phyloP scores from a whole-genome alignment of 2,329 filamentous ascomycete genomes.

The Aureobasidium melanogenum region DNA sequence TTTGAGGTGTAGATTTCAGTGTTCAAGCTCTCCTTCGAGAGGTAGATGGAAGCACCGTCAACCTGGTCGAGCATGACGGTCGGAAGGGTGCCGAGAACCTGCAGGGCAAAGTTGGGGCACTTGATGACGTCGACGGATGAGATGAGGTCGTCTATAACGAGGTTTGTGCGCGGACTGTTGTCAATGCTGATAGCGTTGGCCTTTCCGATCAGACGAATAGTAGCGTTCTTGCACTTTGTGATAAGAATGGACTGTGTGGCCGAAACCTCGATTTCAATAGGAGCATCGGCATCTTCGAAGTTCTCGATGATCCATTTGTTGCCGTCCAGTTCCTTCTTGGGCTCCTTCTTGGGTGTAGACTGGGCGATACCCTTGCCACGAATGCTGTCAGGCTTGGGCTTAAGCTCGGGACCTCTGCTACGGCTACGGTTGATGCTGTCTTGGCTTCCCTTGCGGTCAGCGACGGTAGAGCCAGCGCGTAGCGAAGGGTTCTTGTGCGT shows the following conservation, averaged over 20 bases:
- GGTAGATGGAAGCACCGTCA: conserved; percentile 79
- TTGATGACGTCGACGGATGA: conserved; percentile 94
- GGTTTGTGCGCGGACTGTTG: conserved; percentile 73
- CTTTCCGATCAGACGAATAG: conserved; percentile 83
- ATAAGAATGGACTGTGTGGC: conserved; percentile 87
- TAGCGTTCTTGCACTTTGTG: conserved; percentile 82
- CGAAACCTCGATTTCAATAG: conserved; percentile 72
- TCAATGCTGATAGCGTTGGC: conserved; percentile 95
- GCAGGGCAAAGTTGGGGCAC: conserved; percentile 82
- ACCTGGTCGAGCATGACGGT: conserved; percentile 89
- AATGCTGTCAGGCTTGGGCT: conserved; percentile 42
- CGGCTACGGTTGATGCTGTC: conserved; percentile 54
- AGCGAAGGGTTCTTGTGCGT: conserved; percentile 96
- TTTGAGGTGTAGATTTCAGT: conserved; percentile 89
- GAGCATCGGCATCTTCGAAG: conserved; percentile 64
- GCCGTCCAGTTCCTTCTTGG: conserved; percentile 42
- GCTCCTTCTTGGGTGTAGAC: conserved; percentile 18
- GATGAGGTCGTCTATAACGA: conserved; percentile 83
- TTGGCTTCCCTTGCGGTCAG: conserved; percentile 47
- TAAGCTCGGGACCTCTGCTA: conserved; percentile 76
- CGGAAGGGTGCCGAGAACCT: conserved; percentile 71
- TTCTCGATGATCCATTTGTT: conserved; percentile 98
- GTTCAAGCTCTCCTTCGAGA: conserved; percentile 66
- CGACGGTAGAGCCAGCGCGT: conserved; percentile 62
- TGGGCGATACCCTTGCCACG: conserved; percentile 32